Evolutionary conservation across 495 filamentous ascomycete species (phyloP).

Genomic region (Evernia prunastri): DNA sequence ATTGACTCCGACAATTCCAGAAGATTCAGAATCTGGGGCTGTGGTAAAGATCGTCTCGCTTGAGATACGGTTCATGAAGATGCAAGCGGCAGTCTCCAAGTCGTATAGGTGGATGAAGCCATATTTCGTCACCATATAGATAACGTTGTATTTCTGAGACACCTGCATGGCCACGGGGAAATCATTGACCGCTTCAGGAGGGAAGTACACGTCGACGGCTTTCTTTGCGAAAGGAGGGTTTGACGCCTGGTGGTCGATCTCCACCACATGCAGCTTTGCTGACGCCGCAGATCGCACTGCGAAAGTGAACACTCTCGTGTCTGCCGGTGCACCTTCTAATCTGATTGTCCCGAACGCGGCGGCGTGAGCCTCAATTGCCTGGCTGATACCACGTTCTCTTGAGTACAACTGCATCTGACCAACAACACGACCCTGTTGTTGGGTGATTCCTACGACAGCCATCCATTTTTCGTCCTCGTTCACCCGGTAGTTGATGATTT

Average conservation of each 20-base stretch:
- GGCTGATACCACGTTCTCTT: constrained; percentile 89
- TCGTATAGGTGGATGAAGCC: constrained; percentile 99
- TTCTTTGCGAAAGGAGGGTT: constrained; percentile 90
- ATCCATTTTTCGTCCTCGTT: constrained; percentile 97
- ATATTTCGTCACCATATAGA: constrained; percentile 97
- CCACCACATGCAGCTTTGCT: constrained; percentile 95
- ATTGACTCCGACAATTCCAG: constrained; percentile 91
- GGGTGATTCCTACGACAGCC: constrained; percentile 92
- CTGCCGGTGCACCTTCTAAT: constrained; percentile 78
- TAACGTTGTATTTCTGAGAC: constrained; percentile 87
- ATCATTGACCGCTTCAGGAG: constrained; percentile 85
- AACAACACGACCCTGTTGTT: constrained; percentile 85
- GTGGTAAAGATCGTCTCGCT: constrained; percentile 99
- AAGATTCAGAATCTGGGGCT: constrained; percentile 71
- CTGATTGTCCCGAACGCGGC: constrained; percentile 88
- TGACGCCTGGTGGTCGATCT: constrained; percentile 85
- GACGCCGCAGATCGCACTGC: constrained; percentile 80
- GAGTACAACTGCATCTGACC: constrained; percentile 97
- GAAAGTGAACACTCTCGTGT: constrained; percentile 95
- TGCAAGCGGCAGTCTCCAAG: constrained; percentile 90
- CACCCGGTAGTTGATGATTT: constrained; percentile 99
- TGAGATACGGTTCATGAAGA: constrained; percentile 99
- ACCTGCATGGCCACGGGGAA: constrained; percentile 99
- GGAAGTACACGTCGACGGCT: constrained; percentile 96
- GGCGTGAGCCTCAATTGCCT: constrained; percentile 95